Evolutionary conservation across 768 basidiomycete species (phyloP).

Genomic region (Mycena albidolilacea): DNA sequence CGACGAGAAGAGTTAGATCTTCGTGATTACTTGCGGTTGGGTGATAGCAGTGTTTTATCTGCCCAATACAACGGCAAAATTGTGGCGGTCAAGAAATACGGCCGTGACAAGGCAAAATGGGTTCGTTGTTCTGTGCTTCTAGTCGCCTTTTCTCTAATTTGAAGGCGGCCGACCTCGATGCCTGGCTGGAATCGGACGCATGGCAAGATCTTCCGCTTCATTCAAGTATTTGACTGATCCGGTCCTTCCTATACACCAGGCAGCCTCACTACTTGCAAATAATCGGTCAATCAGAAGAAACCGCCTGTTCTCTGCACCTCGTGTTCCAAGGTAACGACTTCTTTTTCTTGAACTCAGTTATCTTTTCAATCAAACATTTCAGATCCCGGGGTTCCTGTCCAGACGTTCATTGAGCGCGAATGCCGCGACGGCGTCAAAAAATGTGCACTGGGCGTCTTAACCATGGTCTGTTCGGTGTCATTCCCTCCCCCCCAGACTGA

Average conservation of each 20-base stretch:
- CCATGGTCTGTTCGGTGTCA: constrained; percentile 9
- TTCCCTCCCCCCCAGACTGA: too few species aligned
- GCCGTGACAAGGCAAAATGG: constrained; percentile 19
- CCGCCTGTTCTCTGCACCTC: constrained; percentile 6
- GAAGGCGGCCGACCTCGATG: constrained; percentile 15
- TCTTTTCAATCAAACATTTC: background rate
- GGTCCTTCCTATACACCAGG: background rate
- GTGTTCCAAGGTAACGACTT: constrained; percentile 16
- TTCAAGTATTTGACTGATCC: background rate
- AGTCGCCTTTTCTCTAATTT: background rate
- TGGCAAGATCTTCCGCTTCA: background rate
- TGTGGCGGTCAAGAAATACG: constrained; percentile 18
- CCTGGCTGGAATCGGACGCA: constrained; percentile 8
- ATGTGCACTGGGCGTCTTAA: constrained; percentile 24
- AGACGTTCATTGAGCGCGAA: constrained; percentile 11
- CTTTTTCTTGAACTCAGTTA: background rate
- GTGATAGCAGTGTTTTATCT: background rate
- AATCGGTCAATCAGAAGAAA: constrained; percentile 27
- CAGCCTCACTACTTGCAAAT: constrained; percentile 21
- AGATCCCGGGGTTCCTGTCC: constrained; percentile 22
- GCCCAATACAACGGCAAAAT: constrained; percentile 13
- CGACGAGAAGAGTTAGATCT: constrained; percentile 28
- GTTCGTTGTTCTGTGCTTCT: background rate
- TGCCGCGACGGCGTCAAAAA: constrained; percentile 9
- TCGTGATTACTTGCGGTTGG: background rate